These are phyloP conservation scores for Fusarium nygamai DNA, from an alignment of 2,329 filamentous ascomycete genomes.

Conservation along the genomic window DNA sequence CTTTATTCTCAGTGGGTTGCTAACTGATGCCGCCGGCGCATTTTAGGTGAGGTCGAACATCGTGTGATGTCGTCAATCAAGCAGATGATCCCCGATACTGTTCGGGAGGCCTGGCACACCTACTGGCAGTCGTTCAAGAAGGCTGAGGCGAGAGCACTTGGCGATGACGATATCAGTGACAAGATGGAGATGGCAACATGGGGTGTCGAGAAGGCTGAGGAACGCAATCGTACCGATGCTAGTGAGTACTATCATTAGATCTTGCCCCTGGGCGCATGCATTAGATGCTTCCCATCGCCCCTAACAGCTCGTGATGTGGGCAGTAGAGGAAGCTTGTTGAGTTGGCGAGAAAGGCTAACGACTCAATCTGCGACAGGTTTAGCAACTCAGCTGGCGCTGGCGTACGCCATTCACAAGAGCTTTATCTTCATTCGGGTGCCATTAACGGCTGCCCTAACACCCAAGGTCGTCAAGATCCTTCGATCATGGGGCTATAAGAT, in stretches of 20 bases:
- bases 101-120: conserved; percentile 63
- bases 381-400: conserved; percentile 86
- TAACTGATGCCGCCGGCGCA: conserved; percentile 11
- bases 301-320: background rate
- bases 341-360: conserved; percentile 37
- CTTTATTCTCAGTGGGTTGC: conserved; percentile 5
- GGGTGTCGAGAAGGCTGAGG: conserved; percentile 72
- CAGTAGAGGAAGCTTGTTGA: conserved; percentile 5
- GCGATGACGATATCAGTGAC: conserved; percentile 56
- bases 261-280: conserved; percentile 15
- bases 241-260: conserved; percentile 67
- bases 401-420: conserved; percentile 97
- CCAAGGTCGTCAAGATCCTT: conserved; percentile 91
- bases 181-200: conserved; percentile 63
- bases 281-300: background rate
- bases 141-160: conserved; percentile 55
- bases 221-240: conserved; percentile 70
- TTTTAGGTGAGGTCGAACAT: conserved; percentile 70
- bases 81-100: conserved; percentile 67
- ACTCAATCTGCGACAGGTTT: conserved; percentile 57
- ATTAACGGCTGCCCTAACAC: conserved; percentile 87
- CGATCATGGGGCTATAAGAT: conserved; percentile 95
- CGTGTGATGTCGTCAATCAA: conserved; percentile 70
- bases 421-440: conserved; percentile 97
- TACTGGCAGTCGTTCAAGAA: conserved; percentile 60